These are phyloP conservation scores for Macadamia tetraphylla DNA, from an alignment of 164 flowering plant genomes.

Conservation along the genomic window DNA sequence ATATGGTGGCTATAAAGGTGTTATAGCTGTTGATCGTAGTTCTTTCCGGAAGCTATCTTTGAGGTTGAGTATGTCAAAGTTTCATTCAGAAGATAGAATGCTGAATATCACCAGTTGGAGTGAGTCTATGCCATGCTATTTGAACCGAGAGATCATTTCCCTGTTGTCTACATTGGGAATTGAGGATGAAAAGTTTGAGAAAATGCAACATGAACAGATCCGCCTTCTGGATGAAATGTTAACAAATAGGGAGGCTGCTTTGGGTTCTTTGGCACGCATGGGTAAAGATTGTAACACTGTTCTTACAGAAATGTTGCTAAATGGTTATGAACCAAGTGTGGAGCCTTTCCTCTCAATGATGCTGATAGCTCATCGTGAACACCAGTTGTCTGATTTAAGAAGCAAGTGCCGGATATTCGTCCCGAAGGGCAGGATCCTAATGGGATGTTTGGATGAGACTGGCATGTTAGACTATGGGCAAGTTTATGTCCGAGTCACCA, in stretches of 20 bases:
- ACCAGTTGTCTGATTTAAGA: slow-evolving; percentile 59
- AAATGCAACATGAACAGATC: slow-evolving; percentile 55
- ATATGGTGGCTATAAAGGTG: slow-evolving; percentile 97
- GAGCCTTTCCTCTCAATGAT: slow-evolving; percentile 90
- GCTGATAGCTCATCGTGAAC: slow-evolving; percentile 59
- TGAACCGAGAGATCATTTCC: slow-evolving; percentile 77
- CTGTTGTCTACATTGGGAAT: slow-evolving; percentile 87
- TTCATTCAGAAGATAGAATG: slow-evolving; percentile 75
- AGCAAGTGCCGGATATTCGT: slow-evolving; percentile 69
- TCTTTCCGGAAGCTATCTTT: slow-evolving; percentile 78
- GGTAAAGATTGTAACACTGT: slow-evolving; percentile 30
- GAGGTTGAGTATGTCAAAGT: slow-evolving; percentile 82
- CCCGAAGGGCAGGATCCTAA: slow-evolving; percentile 69
- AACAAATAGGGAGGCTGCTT: slow-evolving; percentile 47
- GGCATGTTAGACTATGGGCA: slow-evolving; percentile 75
- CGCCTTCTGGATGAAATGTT: slow-evolving; percentile 53
- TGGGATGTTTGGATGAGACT: slow-evolving; percentile 92
- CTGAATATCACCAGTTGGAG: slow-evolving; percentile 77
- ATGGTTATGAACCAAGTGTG: slow-evolving; percentile 62
- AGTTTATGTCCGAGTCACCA: slow-evolving; percentile 62
- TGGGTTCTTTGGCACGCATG: slow-evolving; percentile 48
- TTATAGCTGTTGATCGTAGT: slow-evolving; percentile 73
- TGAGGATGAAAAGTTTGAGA: slow-evolving; percentile 48
- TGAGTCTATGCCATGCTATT: slow-evolving; percentile 73
- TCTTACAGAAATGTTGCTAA: slow-evolving; percentile 58